Evolutionary conservation across 1,284 basidiomycete species (phyloP), one percentile per base, ranked within the genome.

Genomic region (Cutaneotrichosporon mucoides): DNA sequence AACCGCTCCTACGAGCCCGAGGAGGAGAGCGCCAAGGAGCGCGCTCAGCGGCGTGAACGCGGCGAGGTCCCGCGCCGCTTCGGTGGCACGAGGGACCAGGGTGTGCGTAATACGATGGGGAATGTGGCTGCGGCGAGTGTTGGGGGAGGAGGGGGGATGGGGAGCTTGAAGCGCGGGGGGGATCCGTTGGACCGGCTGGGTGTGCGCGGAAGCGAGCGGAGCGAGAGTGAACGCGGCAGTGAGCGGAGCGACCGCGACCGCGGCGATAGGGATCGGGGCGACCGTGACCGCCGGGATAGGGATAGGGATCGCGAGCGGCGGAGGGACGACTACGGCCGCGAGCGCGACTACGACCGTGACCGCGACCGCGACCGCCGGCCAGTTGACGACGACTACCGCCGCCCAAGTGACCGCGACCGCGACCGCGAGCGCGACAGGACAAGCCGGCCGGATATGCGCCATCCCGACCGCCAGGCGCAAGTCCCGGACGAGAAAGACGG

Each of bases 71-170:
- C 72, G 7, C 61, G 62, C n/a, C 61, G 73, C 44, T 75, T 74
- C 48, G 74, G 76, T 15, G 74, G 76, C 1, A 69, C 68, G 34
- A 63, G 76, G 48, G 73, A 76, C 53, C 72, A 73, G 49, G 74
- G 73, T 16, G 73, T 75, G 45, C 59, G 75, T 44, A 76, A 75
- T 62, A 75, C 75, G 41, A 75, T 76, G 75, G 68, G 66, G 35
- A 69, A 65, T 34, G 62, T 69, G 9, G 16, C 10, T 34, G 55
- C 45, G 8, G 55, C 47, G 1, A 24, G 24, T 24, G 24, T 24
- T 24, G 24, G 24, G 24, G 24, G 24, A 24, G 24, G 24, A 24
- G 24, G 24, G 24, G 63, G 61, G 16, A 63, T 71, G 57, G 73
- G 71, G 33, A 74, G 70, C 47, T 60, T 73, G 37, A 70, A 67